Evolutionary conservation across 2,329 filamentous ascomycete genomes (phyloP), one percentile per base, ranked within the genome.

Genomic region (Diaporthe citri): DNA sequence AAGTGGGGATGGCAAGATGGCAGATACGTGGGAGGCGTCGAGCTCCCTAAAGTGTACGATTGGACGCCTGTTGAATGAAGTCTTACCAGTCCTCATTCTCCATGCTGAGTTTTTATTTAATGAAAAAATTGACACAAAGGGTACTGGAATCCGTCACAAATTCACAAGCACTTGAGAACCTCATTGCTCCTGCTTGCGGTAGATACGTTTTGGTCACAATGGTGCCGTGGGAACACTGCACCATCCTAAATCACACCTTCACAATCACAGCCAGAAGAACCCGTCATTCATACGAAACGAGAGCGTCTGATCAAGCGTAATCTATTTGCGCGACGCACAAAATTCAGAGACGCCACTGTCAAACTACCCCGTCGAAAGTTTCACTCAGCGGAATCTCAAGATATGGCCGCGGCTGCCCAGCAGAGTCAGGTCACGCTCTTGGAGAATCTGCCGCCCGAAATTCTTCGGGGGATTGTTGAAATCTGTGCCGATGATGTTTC

Each of bases 281-380:
- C 3, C 28, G 8, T n/a, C 20, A 13, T 0, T 1, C 36, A 39
- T 39, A 12, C 36, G 9, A 0, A 1, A 39, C 36, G 36, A 2
- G 55, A 22, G 8, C 9, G 4, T n/a, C 28, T 4, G 28, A 22
- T 17, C 10, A 52, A 34, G 31, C 10, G 17, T 7, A 2, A 20
- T 13, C 17, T 34, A 20, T n/a, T 8, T 2, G 31, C 1, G 4
- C 31, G n/a, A 9, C 5, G 31, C 28, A 13, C 7, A 57, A 10
- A 7, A 57, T 3, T 8, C n/a, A 4, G 48, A 2, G 22, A 2
- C 0, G 9, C 48, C 10, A 52, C 1, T 10, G 10, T 10, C 0
- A 0, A 52, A 25, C 25, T 0, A 15, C 12, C 48, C n/a, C 43
- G 1, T 17, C 1, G 5, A 34, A 7, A 25, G 22, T 3, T 22